phyloP scores from a whole-genome alignment of 345 rosid genomes.

The Trapa bicornis region DNA sequence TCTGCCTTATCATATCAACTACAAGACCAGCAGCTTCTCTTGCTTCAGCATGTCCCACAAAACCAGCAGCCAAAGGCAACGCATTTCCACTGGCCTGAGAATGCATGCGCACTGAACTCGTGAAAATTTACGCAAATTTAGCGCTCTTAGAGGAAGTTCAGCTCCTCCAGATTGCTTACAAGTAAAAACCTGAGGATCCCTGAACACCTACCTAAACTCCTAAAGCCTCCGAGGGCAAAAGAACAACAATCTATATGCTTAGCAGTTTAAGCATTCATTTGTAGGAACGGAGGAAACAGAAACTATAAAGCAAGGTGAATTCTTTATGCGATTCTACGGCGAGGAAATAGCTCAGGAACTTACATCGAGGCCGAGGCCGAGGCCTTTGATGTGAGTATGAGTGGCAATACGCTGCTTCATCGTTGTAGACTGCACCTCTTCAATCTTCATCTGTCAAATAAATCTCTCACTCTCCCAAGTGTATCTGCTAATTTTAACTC shows the following conservation, averaged over 20 bases:
- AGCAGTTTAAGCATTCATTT: background rate
- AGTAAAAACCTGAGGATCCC: background rate
- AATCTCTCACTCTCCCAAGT: slow-evolving; percentile 5
- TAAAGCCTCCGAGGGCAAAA: too few species aligned
- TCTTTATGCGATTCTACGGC: too few species aligned
- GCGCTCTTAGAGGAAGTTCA: background rate
- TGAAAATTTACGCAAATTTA: background rate
- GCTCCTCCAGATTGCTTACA: background rate
- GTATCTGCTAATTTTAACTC: background rate
- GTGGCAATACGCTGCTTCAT: slow-evolving; percentile 95
- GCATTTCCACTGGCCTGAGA: slow-evolving; percentile 62
- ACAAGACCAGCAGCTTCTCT: slow-evolving; percentile 97
- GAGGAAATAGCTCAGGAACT: slow-evolving; percentile 2
- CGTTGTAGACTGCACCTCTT: slow-evolving; percentile 91
- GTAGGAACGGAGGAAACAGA: background rate
- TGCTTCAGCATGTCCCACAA: slow-evolving; percentile 89
- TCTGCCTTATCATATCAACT: slow-evolving; percentile 91
- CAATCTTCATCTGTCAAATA: slow-evolving; percentile 69
- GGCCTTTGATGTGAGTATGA: slow-evolving; percentile 97
- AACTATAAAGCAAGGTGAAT: background rate
- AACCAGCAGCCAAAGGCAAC: slow-evolving; percentile 76
- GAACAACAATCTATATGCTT: background rate
- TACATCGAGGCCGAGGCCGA: slow-evolving; percentile 97
- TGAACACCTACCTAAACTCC: background rate
- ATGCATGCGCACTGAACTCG: slow-evolving; percentile 2